Evolutionary conservation across 2,329 filamentous ascomycete genomes (phyloP).

Genomic region (Bipolaris victoriae): DNA sequence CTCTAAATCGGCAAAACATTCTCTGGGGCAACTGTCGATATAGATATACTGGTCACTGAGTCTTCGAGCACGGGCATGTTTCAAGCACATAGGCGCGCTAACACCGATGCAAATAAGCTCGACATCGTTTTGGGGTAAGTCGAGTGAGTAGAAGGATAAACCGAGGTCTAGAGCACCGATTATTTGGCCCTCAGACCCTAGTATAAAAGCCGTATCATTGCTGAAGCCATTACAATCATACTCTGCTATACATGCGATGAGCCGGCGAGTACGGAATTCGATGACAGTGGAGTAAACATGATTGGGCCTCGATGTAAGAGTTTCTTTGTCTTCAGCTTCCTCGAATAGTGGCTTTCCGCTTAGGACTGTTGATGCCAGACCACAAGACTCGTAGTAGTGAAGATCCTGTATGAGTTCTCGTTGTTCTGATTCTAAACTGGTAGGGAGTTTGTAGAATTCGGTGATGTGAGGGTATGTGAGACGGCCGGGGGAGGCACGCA

Average conservation of each 20-base stretch:
- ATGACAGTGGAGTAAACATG: background rate
- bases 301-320: too few species aligned
- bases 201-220: background rate
- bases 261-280: background rate
- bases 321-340: background rate
- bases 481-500: background rate
- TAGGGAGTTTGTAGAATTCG: background rate
- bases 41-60: background rate
- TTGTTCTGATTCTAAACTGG: background rate
- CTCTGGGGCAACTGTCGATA: background rate
- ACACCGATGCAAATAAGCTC: background rate
- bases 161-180: background rate
- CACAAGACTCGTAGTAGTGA: background rate
- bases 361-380: background rate
- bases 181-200: background rate
- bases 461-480: background rate
- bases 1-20: background rate
- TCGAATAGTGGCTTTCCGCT: background rate
- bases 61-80: background rate
- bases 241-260: background rate
- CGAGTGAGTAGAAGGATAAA: background rate
- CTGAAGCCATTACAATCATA: background rate
- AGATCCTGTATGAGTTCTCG: background rate
- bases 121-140: background rate
- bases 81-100: background rate